Evolutionary conservation across 2,329 filamentous ascomycete species (phyloP), one percentile per base, ranked within the genome.

Genomic region (Cladosporium sp.): DNA sequence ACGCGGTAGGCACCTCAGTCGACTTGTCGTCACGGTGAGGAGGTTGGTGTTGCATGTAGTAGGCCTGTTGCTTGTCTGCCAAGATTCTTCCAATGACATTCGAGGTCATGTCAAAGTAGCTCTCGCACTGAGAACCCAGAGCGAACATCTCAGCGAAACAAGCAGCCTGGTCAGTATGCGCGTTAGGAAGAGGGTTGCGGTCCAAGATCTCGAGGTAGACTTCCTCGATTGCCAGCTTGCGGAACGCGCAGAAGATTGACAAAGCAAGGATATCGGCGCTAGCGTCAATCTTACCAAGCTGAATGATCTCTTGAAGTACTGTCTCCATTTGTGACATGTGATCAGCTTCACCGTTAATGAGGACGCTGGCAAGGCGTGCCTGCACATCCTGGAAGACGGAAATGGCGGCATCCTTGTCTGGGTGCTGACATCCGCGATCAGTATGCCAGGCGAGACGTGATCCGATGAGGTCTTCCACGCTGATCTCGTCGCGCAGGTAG

Each of bases 131-230:
- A 3, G 84, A 86, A 1, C 84, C 84, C 1, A 86, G 73, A 0
- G 83, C 84, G 70, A 85, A 87, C 0, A 85, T 79, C 66, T 87
- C 84, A 0, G 84, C 80, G 64, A 87, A 87, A 6, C 83, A 83
- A 34, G 83, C 84, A 14, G 84, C 84, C 68, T 87, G 84, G 59
- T 87, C 84, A 1, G 83, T 75, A 58, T 85, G 84, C 19, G 80
- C 76, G 56, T 85, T 82, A 69, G 85, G 84, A 9, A 86, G 73
- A 0, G 83, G 84, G 64, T 85, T 86, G 7, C 83, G 76, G 65
- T 87, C 84, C 0, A 82, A 84, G 1, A 85, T 82, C 67, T 87
- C 84, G 12, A 83, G 74, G 65, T 86, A 87, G 0, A 87, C 81
- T 60, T 87, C 84, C 60, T 86, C 83, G 43, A 86, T 80, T 0